Evolutionary conservation across 345 rosid genomes (phyloP).

Genomic region (Turritis glabra): DNA sequence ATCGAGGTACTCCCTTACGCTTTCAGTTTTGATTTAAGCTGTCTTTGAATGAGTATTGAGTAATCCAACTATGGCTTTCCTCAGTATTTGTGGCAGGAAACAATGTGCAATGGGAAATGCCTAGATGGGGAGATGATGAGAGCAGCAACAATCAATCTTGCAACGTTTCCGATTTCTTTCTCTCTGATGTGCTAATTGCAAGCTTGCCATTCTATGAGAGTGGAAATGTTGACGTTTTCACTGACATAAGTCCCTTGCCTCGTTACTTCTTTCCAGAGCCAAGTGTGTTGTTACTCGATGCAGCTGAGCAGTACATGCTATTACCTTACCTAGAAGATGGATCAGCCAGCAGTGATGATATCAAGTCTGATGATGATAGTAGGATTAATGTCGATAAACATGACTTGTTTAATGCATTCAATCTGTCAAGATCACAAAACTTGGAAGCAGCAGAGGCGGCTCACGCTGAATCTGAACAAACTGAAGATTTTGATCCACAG

Average conservation of each 20-base stretch:
- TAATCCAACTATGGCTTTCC: too few relatives aligned
- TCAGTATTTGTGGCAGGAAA: background rate
- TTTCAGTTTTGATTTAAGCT: background rate
- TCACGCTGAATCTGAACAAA: slow-evolving; percentile 37
- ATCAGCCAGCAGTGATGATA: slow-evolving; percentile 33
- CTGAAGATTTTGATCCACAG: slow-evolving; percentile 68
- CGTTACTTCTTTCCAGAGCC: slow-evolving; percentile 58
- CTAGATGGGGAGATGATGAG: slow-evolving; percentile 4
- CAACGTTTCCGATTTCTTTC: background rate
- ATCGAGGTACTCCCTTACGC: background rate
- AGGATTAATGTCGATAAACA: slow-evolving; percentile 38
- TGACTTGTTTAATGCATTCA: slow-evolving; percentile 51
- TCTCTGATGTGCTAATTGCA: slow-evolving; percentile 22
- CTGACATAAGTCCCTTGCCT: slow-evolving; percentile 36
- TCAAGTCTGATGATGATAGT: slow-evolving; percentile 46
- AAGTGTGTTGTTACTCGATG: slow-evolving; percentile 53
- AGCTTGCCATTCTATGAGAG: slow-evolving; percentile 14
- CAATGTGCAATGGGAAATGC: background rate
- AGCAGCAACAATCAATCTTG: background rate
- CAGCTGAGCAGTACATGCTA: slow-evolving; percentile 62
- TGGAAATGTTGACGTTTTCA: background rate
- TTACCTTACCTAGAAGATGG: slow-evolving; percentile 62
- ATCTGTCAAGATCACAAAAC: slow-evolving; percentile 49
- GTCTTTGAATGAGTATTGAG: background rate
- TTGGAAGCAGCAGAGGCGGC: slow-evolving; percentile 38